Base-by-base conservation (phyloP, 352 stramenopile species). In the Pythium monospermum region DNA sequence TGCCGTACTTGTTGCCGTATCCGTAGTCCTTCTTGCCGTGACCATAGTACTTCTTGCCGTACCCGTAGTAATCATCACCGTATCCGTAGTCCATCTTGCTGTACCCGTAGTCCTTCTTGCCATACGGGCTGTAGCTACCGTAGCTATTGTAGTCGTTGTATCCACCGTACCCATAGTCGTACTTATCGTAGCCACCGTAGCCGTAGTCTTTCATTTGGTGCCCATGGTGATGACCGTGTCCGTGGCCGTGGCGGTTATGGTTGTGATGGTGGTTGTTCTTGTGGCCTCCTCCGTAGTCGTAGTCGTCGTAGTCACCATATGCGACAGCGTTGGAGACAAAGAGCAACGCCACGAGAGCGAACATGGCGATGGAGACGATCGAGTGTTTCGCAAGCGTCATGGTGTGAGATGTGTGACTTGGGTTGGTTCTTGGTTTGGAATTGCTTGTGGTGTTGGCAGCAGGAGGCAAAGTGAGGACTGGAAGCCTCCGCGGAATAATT, bases 141-240 rank as follows among this genome's bases (percentile, higher is more conserved):
- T 45, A 30, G 39, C 6, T 22, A 19, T 42, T 18, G 15, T 42
- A 23, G 36, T 22, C 39, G 39, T 45, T 30, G 39, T 22, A n/a
- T 22, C 30, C 30, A 22, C 39, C 39, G 39, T 45, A 45, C 18
- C 39, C 21, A 16, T 45, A 45, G 39, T 45, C 22, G 39, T 26
- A 23, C 18, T 45, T n/a, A n/a, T n/a, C n/a, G n/a, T n/a, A n/a
- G n/a, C n/a, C 39, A 6, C 21, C 39, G 21, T 45, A 45, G 39
- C n/a, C 21, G 39, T 45, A 45, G 39, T 27, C 18, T 12, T 43
- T 10, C 19, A 43, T 6, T 43, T 6, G n/a, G 38, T 21, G 31
- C 35, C 23, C 19, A 19, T 19, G 19, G 35, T 22, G 35, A 25
- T 41, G n/a, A 21, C 35, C 2, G 7, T 16, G 3, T 45, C 31